Percentiles rank a stretch among this genome's conserved stretches.
Evolutionary conservation across 257 asterid genomes (phyloP).

Genomic region (Jasminum sambac): DNA sequence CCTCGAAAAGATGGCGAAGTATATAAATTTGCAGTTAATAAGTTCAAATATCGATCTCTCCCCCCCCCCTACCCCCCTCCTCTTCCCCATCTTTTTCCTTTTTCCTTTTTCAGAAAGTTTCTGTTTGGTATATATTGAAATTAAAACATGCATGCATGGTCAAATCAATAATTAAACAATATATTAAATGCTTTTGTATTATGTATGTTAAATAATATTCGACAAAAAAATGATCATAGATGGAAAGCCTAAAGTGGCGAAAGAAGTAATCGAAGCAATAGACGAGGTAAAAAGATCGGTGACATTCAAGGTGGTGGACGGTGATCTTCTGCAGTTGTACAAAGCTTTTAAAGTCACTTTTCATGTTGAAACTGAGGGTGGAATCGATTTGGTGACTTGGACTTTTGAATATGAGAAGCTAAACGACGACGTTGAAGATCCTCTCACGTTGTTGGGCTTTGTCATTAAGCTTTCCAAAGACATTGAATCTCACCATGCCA

Average conservation of each 20-base stretch:
- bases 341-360: slow-evolving; percentile 8
- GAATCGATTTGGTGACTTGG: slow-evolving; percentile 24
- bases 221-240: no score
- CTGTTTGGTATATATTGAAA: no score
- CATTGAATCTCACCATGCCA: slow-evolving; percentile 13
- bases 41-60: no score
- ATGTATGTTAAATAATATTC: no score
- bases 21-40: no score
- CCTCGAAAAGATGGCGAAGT: no score
- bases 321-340: slow-evolving; percentile 29
- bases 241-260: slow-evolving; percentile 19
- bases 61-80: no score
- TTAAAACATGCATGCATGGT: no score
- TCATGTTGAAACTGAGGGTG: slow-evolving; percentile 15
- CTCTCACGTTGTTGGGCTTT: slow-evolving; percentile 19
- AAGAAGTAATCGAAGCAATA: slow-evolving; percentile 22
- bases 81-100: no score
- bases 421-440: slow-evolving; percentile 28
- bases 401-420: slow-evolving; percentile 33
- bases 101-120: no score
- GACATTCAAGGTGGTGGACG: slow-evolving; percentile 27
- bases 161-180: no score
- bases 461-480: slow-evolving; percentile 25
- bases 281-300: slow-evolving; percentile 26
- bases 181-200: no score